Evolutionary conservation across 148 eudicot species (phyloP).

Genomic region (Chenopodium suecicum): DNA sequence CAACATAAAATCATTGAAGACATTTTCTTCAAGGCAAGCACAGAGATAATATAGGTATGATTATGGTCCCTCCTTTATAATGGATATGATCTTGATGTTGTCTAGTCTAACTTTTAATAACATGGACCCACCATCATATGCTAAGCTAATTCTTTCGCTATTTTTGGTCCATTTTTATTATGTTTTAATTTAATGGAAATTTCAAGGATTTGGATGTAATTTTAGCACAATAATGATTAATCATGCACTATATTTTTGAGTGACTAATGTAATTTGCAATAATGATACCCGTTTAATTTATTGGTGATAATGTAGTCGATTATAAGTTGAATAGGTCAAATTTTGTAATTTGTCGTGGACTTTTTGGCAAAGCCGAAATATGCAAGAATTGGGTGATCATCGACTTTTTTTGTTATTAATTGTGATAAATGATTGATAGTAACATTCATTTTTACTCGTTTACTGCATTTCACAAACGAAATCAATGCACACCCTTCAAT

Average conservation of each 20-base stretch:
- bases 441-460: no score
- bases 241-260: background rate
- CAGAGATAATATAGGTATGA: background rate
- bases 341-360: background rate
- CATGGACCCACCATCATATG: conserved; percentile 3
- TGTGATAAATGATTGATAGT: no score
- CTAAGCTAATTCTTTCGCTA: no score
- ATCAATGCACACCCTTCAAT: no score
- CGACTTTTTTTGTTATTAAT: background rate
- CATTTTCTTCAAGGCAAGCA: background rate
- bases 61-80: conserved; percentile 19
- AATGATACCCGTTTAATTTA: background rate
- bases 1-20: background rate
- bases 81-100: conserved; percentile 20
- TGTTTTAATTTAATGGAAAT: background rate
- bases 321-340: background rate
- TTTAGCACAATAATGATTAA: background rate
- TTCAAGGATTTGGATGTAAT: background rate
- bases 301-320: background rate
- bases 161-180: background rate
- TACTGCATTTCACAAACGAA: no score
- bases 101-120: background rate
- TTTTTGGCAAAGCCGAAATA: background rate
- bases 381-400: background rate
- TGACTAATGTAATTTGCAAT: conserved; percentile 1